Conservation (phyloP, 2,329 filamentous ascomycete species). For the Microcera coccophila region DNA sequence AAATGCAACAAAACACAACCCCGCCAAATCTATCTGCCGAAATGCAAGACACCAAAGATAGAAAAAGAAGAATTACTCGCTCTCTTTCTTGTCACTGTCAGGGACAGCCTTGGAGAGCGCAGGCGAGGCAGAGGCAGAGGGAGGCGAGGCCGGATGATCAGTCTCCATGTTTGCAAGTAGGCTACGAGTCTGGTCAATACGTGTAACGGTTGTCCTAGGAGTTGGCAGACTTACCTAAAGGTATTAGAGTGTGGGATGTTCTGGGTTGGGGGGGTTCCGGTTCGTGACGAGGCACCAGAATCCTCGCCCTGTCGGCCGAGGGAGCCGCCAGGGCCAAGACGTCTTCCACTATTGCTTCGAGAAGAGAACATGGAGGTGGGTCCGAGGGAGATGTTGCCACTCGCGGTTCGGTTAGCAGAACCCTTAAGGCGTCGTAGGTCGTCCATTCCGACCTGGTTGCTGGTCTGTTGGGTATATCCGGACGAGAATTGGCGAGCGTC, state of each 20-base stretch:
- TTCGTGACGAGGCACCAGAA: slow-evolving; percentile 82
- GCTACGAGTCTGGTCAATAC: slow-evolving; percentile 32
- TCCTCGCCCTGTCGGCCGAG: slow-evolving; percentile 74
- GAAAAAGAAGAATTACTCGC: slow-evolving; percentile 36
- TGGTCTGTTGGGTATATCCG: slow-evolving; percentile 66
- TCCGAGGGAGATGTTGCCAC: slow-evolving; percentile 66
- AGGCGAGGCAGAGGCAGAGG: slow-evolving; percentile 64
- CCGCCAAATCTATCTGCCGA: slow-evolving; percentile 51
- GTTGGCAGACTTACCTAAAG: slow-evolving; percentile 77
- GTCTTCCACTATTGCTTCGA: slow-evolving; percentile 86
- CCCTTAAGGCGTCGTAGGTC: slow-evolving; percentile 82
- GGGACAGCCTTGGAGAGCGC: slow-evolving; percentile 60
- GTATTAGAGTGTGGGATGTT: slow-evolving; percentile 73
- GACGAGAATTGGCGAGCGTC: slow-evolving; percentile 81
- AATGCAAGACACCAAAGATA: slow-evolving; percentile 43
- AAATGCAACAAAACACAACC: slow-evolving; percentile 46
- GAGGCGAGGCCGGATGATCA: slow-evolving; percentile 65
- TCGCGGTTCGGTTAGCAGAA: slow-evolving; percentile 54
- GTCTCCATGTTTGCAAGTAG: slow-evolving; percentile 59
- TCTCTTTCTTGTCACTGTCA: slow-evolving; percentile 53
- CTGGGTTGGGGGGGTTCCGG: slow-evolving; percentile 74
- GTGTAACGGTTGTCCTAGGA: not conserved
- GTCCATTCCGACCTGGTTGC: slow-evolving; percentile 86
- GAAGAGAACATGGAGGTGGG: slow-evolving; percentile 83
- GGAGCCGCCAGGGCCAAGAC: slow-evolving; percentile 70